Percentiles rank a stretch among this genome's conserved stretches.
phyloP scores from a whole-genome alignment of 2,329 filamentous ascomycete species.

The Helotiales sp. region DNA sequence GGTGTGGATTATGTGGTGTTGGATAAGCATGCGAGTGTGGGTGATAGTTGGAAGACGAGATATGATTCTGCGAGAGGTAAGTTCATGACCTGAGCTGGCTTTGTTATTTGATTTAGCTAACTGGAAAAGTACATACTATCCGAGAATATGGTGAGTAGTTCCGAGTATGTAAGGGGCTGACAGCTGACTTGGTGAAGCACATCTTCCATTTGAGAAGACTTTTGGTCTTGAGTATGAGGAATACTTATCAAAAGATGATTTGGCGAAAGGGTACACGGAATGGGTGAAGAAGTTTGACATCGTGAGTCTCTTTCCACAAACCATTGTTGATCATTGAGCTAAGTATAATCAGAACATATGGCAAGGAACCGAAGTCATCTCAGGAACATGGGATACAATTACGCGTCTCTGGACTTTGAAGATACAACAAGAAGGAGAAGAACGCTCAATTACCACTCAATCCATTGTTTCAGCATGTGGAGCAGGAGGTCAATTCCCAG shows the following conservation, averaged over 20 bases:
- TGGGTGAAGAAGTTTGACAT: conserved; percentile 20
- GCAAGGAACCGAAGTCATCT: conserved; percentile 1
- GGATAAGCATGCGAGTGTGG: conserved; percentile 55
- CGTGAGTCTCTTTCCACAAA: neutral
- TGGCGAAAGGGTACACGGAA: conserved; percentile 14
- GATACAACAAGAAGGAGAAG: neutral
- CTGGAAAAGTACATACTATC: conserved; percentile 13
- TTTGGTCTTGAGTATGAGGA: conserved; percentile 14
- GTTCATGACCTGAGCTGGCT: neutral
- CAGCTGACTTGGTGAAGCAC: conserved; percentile 5
- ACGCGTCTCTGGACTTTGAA: conserved; percentile 11
- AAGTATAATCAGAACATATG: conserved; percentile 13
- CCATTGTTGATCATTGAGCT: neutral
- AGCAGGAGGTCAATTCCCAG: conserved; percentile 9
- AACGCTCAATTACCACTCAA: neutral
- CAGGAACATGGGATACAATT: conserved; percentile 10
- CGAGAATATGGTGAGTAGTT: conserved; percentile 15
- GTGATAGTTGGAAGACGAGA: conserved; percentile 62
- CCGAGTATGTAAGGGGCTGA: neutral
- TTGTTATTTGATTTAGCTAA: neutral
- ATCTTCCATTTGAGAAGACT: conserved; percentile 22
- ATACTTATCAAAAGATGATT: conserved; percentile 18
- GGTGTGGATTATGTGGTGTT: conserved; percentile 39
- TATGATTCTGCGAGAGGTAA: conserved; percentile 19
- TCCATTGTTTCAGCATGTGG: conserved; percentile 20